phyloP scores from a whole-genome alignment of 2,329 filamentous ascomycete genomes.

The Didymella pomorum region DNA sequence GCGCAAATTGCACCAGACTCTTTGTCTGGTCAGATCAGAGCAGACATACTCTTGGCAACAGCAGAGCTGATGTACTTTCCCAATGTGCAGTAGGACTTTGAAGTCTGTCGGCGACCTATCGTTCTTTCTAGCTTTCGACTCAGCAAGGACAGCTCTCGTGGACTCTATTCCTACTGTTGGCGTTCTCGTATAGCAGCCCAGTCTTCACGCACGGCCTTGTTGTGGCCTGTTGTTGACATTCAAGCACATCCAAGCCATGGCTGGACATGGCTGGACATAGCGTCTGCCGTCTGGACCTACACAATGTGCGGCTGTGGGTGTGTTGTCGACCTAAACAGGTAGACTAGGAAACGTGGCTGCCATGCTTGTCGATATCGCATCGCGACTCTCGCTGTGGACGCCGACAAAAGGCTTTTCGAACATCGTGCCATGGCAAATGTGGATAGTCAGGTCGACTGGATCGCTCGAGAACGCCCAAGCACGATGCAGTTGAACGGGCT shows the following conservation, averaged over 20 bases:
- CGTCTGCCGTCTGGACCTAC: conserved; percentile 3
- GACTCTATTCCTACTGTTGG: background rate
- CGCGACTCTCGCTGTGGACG: background rate
- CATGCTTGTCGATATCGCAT: conserved; percentile 12
- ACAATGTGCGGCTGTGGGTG: conserved; percentile 7
- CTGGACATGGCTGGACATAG: conserved; percentile 4
- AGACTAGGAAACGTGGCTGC: conserved; percentile 21
- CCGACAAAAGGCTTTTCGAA: conserved; percentile 9
- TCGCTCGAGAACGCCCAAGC: conserved; percentile 11
- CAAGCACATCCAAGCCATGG: conserved; percentile 14
- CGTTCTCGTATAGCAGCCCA: conserved; percentile 1
- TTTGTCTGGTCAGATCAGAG: background rate
- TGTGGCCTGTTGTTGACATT: conserved; percentile 1
- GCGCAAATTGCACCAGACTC: background rate
- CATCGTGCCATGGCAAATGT: conserved; percentile 9
- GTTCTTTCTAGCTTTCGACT: background rate
- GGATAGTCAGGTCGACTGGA: conserved; percentile 11
- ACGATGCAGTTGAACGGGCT: conserved; percentile 1
- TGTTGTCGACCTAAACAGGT: conserved; percentile 5
- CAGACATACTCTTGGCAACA: background rate
- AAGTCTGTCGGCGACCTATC: conserved; percentile 4
- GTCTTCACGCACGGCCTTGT: conserved; percentile 6
- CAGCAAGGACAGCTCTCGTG: background rate
- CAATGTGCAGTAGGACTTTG: background rate
- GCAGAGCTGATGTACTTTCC: background rate